Evolutionary conservation across 306 rosid genomes (phyloP).

Genomic region (Quercus aquifolioides): DNA sequence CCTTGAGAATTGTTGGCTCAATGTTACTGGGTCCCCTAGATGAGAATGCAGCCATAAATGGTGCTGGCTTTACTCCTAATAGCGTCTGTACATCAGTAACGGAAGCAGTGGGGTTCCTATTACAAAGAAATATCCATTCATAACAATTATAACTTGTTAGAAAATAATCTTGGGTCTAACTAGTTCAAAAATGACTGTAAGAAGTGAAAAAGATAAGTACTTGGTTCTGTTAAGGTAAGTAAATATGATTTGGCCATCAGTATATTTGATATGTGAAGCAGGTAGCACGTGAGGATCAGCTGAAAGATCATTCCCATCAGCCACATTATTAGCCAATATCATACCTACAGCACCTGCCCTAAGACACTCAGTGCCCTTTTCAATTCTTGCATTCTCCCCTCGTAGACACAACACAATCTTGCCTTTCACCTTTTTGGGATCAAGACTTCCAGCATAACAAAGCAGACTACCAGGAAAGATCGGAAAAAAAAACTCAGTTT

Average conservation of each 20-base stretch:
- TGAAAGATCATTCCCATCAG: background rate
- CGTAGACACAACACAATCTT: slow-evolving; percentile 58
- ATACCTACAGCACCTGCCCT: slow-evolving; percentile 60
- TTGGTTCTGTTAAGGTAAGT: slow-evolving; percentile 41
- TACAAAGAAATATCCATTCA: background rate
- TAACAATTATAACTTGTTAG: background rate
- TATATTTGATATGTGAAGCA: slow-evolving; percentile 36
- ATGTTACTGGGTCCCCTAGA: slow-evolving; percentile 62
- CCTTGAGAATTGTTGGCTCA: slow-evolving; percentile 60
- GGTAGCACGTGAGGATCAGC: slow-evolving; percentile 55
- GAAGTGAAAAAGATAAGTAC: slow-evolving; percentile 26
- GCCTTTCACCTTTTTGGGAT: slow-evolving; percentile 51
- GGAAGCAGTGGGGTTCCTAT: slow-evolving; percentile 51
- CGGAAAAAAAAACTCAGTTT: no score
- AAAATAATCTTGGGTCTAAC: background rate
- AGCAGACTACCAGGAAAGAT: slow-evolving; percentile 19
- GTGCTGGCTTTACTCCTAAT: slow-evolving; percentile 41
- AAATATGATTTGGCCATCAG: slow-evolving; percentile 34
- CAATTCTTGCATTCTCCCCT: slow-evolving; percentile 19
- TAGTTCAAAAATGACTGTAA: background rate
- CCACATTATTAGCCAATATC: slow-evolving; percentile 41
- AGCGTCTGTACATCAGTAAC: slow-evolving; percentile 37
- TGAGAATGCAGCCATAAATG: slow-evolving; percentile 62
- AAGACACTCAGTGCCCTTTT: slow-evolving; percentile 32
- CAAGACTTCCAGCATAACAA: slow-evolving; percentile 40